These are phyloP conservation scores for Tritrichomonas foetus DNA, from an alignment of 208 protist species.

Conservation along the genomic window DNA sequence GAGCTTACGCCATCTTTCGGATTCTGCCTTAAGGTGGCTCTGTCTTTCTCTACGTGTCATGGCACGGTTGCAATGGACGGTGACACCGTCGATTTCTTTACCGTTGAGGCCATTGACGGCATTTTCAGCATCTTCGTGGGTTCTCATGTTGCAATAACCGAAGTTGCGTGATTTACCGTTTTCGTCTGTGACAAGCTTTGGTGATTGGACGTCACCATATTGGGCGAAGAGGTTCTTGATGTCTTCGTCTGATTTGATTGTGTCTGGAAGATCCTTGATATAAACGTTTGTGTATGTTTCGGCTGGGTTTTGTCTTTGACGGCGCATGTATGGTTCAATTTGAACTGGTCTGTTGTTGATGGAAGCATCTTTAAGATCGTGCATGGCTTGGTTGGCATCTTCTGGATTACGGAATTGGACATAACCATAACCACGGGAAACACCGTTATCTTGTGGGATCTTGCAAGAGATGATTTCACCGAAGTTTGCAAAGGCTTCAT, in stretches of 20 bases:
- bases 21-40: not conserved
- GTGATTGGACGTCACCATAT: not conserved
- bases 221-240: not conserved
- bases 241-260: not conserved
- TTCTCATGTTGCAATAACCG: slow-evolving; percentile 92
- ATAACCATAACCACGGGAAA: not conserved
- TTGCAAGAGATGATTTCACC: not conserved
- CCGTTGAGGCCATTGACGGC: slow-evolving; percentile 63
- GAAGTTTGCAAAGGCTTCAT: not conserved
- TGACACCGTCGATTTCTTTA: slow-evolving; percentile 63
- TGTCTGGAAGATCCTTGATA: not conserved
- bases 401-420: not conserved
- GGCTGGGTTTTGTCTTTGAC: not conserved
- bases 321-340: not conserved
- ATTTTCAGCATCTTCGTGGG: slow-evolving; percentile 46
- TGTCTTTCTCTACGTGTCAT: slow-evolving; percentile 85
- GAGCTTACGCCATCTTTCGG: too few species aligned
- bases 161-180: slow-evolving; percentile 81
- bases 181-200: slow-evolving; percentile 69
- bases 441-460: not conserved
- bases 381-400: not conserved
- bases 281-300: not conserved
- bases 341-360: not conserved
- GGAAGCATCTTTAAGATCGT: not conserved
- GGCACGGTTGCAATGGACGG: slow-evolving; percentile 80